phyloP scores from a whole-genome alignment of 202 grass and related monocot genomes.

The Miscanthus sacchariflorus region DNA sequence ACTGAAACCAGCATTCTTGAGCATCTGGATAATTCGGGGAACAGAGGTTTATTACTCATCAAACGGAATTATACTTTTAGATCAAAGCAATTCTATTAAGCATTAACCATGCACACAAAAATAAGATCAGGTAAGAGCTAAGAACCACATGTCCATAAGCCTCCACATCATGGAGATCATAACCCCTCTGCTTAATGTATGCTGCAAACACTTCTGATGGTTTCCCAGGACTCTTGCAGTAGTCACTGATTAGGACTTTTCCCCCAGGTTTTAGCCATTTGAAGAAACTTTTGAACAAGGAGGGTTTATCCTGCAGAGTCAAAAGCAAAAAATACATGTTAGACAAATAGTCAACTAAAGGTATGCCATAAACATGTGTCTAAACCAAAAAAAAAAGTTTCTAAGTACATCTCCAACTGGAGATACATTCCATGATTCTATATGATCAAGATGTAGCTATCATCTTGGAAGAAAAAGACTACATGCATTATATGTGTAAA shows the following conservation, averaged over 20 bases:
- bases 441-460: conserved; percentile 11
- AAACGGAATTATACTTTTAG: neutral
- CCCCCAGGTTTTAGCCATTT: conserved; percentile 89
- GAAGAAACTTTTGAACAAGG: conserved; percentile 73
- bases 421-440: neutral
- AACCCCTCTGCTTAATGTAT: conserved; percentile 87
- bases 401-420: neutral
- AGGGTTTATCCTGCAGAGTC: conserved; percentile 73
- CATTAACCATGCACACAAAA: neutral
- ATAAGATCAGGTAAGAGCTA: neutral
- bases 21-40: conserved; percentile 60
- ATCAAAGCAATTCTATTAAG: neutral
- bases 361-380: neutral
- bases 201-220: conserved; percentile 71
- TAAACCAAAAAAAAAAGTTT: neutral
- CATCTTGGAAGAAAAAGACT: neutral
- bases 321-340: conserved; percentile 19
- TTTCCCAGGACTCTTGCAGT: conserved; percentile 72
- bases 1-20: conserved; percentile 72
- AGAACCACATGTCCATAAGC: conserved; percentile 72
- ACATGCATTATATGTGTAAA: neutral
- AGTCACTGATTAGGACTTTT: conserved; percentile 85
- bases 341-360: conserved; percentile 20
- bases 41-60: conserved; percentile 25
- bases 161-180: conserved; percentile 80